phyloP scores from a whole-genome alignment of 164 flowering plant species.

The Amborella trichopoda region DNA sequence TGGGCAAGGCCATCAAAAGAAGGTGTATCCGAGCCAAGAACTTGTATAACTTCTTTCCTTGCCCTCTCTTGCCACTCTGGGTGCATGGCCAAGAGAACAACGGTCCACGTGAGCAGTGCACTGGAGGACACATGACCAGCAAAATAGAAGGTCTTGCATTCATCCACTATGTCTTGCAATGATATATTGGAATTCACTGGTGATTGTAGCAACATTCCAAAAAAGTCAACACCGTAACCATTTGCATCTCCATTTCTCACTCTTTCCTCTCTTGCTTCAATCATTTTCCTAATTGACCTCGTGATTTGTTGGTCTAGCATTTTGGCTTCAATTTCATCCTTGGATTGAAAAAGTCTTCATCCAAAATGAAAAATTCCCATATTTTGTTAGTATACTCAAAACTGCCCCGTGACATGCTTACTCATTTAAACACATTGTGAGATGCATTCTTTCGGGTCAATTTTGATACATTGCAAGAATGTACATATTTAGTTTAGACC shows the following conservation, averaged over 20 bases:
- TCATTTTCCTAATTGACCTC: no score
- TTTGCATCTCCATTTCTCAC: conserved; percentile 7
- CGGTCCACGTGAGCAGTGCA: neutral
- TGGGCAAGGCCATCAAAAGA: conserved; percentile 10
- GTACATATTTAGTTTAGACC: no score
- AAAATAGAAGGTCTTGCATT: conserved; percentile 3
- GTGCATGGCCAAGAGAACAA: conserved; percentile 1
- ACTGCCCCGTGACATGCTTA: no score
- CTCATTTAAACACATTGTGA: no score
- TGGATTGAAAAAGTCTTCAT: no score
- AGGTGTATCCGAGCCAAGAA: conserved; percentile 3
- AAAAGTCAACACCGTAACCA: conserved; percentile 9
- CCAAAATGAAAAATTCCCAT: no score
- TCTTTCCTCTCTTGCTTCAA: no score
- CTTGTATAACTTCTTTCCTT: conserved; percentile 3
- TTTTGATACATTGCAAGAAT: no score
- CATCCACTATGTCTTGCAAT: neutral
- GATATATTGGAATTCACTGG: neutral
- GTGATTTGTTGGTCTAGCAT: no score
- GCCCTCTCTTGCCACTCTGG: neutral
- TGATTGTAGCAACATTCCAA: conserved; percentile 12
- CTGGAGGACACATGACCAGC: conserved; percentile 1
- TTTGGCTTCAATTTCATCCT: no score
- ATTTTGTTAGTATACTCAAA: no score
- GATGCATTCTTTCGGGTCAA: no score